Percentiles rank a stretch among this genome's conserved stretches.
Conservation (phyloP, 1,139 yeast species). For the Nakaseomyces bracarensis region DNA sequence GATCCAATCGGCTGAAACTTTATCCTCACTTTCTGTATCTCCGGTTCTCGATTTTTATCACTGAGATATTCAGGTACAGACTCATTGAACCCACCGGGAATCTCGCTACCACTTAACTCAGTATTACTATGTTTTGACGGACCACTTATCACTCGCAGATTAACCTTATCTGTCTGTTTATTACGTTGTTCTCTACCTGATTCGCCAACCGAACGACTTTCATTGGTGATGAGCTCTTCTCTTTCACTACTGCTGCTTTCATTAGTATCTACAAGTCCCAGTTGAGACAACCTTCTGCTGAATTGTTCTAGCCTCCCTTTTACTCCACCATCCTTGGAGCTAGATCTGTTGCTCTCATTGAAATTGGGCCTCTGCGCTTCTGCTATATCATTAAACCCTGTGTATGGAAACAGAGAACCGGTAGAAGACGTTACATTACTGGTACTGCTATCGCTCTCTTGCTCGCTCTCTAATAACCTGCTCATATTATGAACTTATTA, state of each 20-base stretch:
- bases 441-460: slow-evolving; percentile 17
- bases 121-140: slow-evolving; percentile 4
- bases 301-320: slow-evolving; percentile 22
- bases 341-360: background rate
- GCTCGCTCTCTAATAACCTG: slow-evolving; percentile 19
- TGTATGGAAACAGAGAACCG: background rate
- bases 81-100: background rate
- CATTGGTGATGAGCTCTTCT: background rate
- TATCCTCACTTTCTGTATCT: slow-evolving; percentile 20
- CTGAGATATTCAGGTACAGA: background rate
- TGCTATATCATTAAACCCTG: slow-evolving; percentile 16
- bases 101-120: background rate
- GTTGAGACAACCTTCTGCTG: slow-evolving; percentile 22
- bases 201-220: no score
- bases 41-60: slow-evolving; percentile 1
- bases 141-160: background rate
- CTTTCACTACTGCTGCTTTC: slow-evolving; percentile 1
- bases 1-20: slow-evolving; percentile 31
- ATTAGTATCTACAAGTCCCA: slow-evolving; percentile 18
- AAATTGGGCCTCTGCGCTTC: slow-evolving; percentile 17
- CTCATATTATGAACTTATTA: no score
- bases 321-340: slow-evolving; percentile 7
- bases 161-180: background rate
- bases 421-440: slow-evolving; percentile 7
- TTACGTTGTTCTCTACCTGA: no score